Evolutionary conservation across 2,329 filamentous ascomycete genomes (phyloP).

Genomic region (Colletotrichum tofieldiae): DNA sequence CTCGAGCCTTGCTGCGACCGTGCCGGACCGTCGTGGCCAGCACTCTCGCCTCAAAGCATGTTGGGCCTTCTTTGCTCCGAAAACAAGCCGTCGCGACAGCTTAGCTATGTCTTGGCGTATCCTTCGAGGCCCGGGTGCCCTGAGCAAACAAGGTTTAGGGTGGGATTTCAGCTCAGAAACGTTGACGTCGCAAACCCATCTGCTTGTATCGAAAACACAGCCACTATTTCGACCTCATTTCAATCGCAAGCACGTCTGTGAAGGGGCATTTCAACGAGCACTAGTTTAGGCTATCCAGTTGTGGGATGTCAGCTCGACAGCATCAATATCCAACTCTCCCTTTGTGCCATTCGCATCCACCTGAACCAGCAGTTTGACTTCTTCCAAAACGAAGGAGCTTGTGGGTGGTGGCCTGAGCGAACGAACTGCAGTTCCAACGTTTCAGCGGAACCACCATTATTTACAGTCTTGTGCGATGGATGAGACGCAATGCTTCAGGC

Average conservation of each 20-base stretch:
- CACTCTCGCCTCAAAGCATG: conserved; percentile 18
- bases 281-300: not conserved
- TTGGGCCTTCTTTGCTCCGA: conserved; percentile 6
- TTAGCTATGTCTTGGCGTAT: conserved; percentile 11
- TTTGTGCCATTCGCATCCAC: conserved; percentile 14
- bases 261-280: not conserved
- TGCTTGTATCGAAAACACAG: not conserved
- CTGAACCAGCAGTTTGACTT: conserved; percentile 27
- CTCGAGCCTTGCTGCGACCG: conserved; percentile 9
- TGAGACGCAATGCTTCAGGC: conserved; percentile 1
- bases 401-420: conserved; percentile 39
- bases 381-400: conserved; percentile 28
- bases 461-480: conserved; percentile 11
- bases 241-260: not conserved
- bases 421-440: conserved; percentile 36
- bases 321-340: conserved; percentile 3
- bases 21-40: not conserved
- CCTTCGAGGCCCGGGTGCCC: conserved; percentile 9
- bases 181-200: conserved; percentile 3
- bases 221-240: not conserved
- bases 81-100: not conserved
- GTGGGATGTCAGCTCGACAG: not conserved
- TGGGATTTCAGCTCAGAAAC: conserved; percentile 16
- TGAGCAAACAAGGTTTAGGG: conserved; percentile 12
- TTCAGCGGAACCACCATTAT: conserved; percentile 30